phyloP scores from a whole-genome alignment of 306 rosid genomes.

The Lupinus albus region DNA sequence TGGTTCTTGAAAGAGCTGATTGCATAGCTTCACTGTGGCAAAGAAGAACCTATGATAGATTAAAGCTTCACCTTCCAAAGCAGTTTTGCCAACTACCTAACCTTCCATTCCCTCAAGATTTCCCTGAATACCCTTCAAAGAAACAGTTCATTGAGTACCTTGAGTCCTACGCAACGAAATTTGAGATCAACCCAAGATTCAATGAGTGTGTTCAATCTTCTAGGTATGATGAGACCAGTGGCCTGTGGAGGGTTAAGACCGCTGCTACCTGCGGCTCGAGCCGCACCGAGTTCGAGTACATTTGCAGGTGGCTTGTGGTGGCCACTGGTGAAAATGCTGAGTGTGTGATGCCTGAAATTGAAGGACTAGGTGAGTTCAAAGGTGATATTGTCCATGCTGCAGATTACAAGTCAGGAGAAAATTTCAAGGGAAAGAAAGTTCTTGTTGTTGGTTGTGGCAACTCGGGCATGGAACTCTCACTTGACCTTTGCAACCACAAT shows the following conservation, averaged over 20 bases:
- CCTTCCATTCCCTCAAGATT: slow-evolving; percentile 71
- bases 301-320: slow-evolving; percentile 79
- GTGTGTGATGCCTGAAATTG: slow-evolving; percentile 71
- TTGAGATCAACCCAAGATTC: slow-evolving; percentile 74
- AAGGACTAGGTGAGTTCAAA: slow-evolving; percentile 62
- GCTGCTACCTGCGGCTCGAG: slow-evolving; percentile 35
- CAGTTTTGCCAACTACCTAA: slow-evolving; percentile 87
- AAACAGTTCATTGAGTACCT: slow-evolving; percentile 77
- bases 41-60: slow-evolving; percentile 79
- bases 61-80: slow-evolving; percentile 93
- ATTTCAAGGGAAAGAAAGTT: slow-evolving; percentile 74
- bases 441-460: slow-evolving; percentile 93
- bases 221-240: slow-evolving; percentile 67
- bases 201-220: slow-evolving; percentile 73
- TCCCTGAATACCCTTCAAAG: slow-evolving; percentile 84
- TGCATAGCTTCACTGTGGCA: slow-evolving; percentile 97
- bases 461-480: slow-evolving; percentile 95
- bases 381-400: slow-evolving; percentile 77
- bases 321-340: slow-evolving; percentile 99
- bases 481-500: slow-evolving; percentile 82
- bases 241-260: slow-evolving; percentile 73
- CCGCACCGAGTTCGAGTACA: slow-evolving; percentile 64
- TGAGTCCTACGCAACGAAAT: slow-evolving; percentile 59
- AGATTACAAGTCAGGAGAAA: slow-evolving; percentile 82
- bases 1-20: slow-evolving; percentile 71